Percentiles rank a stretch among this genome's conserved stretches.
Conservation (phyloP, 768 basidiomycete genomes). For the Russula ochroleuca region DNA sequence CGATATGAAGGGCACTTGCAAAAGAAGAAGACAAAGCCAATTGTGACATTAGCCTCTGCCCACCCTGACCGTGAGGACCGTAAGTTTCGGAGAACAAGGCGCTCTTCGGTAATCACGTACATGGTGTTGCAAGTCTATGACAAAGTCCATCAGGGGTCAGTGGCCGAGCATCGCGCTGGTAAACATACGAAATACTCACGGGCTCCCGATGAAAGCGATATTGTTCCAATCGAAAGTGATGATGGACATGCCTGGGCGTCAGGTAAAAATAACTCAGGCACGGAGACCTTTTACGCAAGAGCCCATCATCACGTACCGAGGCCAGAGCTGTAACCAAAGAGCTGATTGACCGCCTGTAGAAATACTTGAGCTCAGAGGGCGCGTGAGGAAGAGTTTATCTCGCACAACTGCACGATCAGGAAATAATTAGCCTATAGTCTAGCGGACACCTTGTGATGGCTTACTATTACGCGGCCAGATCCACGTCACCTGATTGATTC, state of each 20-base stretch:
- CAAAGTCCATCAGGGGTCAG: not conserved
- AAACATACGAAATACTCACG: constrained; percentile 15
- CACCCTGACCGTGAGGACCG: constrained; percentile 40
- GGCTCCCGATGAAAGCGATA: constrained; percentile 29
- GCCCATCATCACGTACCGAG: constrained; percentile 12
- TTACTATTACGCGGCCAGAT: constrained; percentile 27
- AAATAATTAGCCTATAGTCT: not conserved
- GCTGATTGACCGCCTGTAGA: constrained; percentile 36
- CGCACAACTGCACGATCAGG: constrained; percentile 25
- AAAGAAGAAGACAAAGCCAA: constrained; percentile 45
- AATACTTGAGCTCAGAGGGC: not conserved
- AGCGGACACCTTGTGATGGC: not conserved
- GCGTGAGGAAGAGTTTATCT: not conserved
- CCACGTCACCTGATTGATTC: constrained; percentile 26
- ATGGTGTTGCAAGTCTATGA: constrained; percentile 60
- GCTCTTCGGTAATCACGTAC: constrained; percentile 31
- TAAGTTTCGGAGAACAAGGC: not conserved
- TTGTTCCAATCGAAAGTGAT: constrained; percentile 80
- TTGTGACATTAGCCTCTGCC: constrained; percentile 69
- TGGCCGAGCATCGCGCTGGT: not conserved
- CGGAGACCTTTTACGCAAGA: not conserved
- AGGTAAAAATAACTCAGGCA: not conserved
- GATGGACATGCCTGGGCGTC: constrained; percentile 51
- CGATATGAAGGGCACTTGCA: constrained; percentile 32
- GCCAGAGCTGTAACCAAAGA: constrained; percentile 51